A percentile compares a stretch with the other conserved stretches of the same genome.
These are phyloP conservation scores for Vitis labrusca DNA, from an alignment of 164 flowering plant species.

Conservation along the genomic window DNA sequence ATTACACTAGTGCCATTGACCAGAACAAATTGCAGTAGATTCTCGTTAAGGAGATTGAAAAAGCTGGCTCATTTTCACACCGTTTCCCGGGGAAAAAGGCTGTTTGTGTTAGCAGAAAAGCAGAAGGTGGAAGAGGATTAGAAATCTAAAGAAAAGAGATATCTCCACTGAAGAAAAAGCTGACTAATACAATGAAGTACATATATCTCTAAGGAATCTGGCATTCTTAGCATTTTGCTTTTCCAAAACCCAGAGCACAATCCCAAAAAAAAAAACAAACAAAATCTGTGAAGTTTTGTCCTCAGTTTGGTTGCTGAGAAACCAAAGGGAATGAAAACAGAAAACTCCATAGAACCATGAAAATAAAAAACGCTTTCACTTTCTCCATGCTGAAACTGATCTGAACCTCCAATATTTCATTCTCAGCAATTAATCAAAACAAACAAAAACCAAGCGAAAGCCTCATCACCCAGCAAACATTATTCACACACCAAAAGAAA, in stretches of 20 bases:
- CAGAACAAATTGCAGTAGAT: too few relatives aligned
- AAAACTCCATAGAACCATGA: background rate
- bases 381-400: background rate
- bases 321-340: background rate
- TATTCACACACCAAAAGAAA: background rate
- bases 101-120: background rate
- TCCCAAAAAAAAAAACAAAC: background rate
- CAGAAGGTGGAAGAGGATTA: background rate
- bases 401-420: background rate
- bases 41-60: background rate
- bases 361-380: background rate
- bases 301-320: conserved; percentile 2
- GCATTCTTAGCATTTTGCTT: background rate
- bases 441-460: too few relatives aligned
- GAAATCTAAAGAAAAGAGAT: background rate
- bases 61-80: background rate
- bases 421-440: background rate
- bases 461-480: background rate
- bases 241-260: background rate
- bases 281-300: background rate
- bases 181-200: background rate
- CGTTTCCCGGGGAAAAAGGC: background rate
- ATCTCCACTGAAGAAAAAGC: background rate
- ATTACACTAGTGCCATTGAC: too few relatives aligned
- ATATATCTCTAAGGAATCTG: background rate